Evolutionary conservation across 306 rosid genomes (phyloP).

Genomic region (Dalbergia cultrata): DNA sequence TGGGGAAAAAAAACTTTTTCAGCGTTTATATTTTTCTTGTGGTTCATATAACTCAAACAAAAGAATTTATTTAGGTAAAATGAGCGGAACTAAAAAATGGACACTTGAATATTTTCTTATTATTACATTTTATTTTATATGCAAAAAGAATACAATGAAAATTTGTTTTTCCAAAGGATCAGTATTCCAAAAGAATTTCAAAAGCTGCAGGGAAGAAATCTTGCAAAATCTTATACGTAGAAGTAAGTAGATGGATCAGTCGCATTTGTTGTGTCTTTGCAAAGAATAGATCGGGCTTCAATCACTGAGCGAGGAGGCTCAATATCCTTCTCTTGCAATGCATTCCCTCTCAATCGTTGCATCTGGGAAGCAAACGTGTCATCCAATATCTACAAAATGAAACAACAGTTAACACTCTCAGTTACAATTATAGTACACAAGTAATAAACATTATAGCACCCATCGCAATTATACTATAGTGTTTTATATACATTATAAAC

Average conservation of each 20-base stretch:
- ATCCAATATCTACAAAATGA: constrained; percentile 78
- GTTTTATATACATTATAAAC: too few relatives aligned
- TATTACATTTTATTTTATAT: too few relatives aligned
- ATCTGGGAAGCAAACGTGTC: constrained; percentile 96
- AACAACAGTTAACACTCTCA: constrained; percentile 1
- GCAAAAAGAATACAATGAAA: not conserved
- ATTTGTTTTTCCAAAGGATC: too few relatives aligned
- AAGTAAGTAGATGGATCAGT: constrained; percentile 69
- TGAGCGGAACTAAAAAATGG: too few relatives aligned
- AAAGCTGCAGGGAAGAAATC: not conserved
- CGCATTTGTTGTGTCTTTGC: constrained; percentile 78
- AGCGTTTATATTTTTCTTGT: too few relatives aligned
- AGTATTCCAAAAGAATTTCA: not conserved
- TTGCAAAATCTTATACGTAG: constrained; percentile 50
- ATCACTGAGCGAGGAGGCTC: constrained; percentile 93
- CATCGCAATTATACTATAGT: too few relatives aligned
- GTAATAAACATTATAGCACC: too few relatives aligned
- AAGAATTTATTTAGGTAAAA: too few relatives aligned
- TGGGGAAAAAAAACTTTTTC: too few relatives aligned
- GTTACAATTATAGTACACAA: not conserved
- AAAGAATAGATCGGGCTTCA: constrained; percentile 95
- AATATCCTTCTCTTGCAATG: constrained; percentile 87
- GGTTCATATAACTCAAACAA: too few relatives aligned
- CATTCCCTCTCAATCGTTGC: constrained; percentile 90
- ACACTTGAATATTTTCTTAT: too few relatives aligned